Percentiles rank a stretch among this genome's conserved stretches.
Conservation (phyloP, 768 basidiomycete genomes). For the Pisolithus marmoratus region DNA sequence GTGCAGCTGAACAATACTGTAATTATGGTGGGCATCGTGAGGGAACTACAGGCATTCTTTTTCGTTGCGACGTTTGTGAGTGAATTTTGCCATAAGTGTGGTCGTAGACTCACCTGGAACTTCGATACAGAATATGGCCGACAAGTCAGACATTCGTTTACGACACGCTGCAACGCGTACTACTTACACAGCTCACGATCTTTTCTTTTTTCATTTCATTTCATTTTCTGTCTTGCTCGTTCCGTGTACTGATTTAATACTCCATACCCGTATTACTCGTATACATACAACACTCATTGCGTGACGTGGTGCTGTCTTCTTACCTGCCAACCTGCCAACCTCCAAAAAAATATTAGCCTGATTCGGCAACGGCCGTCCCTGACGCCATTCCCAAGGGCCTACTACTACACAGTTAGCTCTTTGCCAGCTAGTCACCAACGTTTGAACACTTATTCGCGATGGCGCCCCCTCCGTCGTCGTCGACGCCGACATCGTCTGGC, state of each 20-base stretch:
- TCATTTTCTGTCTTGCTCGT: conserved; percentile 12
- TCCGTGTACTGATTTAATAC: neutral
- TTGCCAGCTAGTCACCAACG: neutral
- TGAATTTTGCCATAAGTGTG: neutral
- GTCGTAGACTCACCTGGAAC: neutral
- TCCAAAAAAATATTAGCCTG: neutral
- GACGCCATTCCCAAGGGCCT: neutral
- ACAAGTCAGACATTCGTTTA: conserved; percentile 17
- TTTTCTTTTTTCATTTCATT: conserved; percentile 12
- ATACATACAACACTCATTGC: conserved; percentile 12
- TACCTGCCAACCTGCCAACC: neutral
- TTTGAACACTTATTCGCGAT: conserved; percentile 37
- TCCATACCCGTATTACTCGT: conserved; percentile 31
- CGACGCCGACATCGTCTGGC: conserved; percentile 39
- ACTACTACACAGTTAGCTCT: too few species aligned
- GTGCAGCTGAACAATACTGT: neutral
- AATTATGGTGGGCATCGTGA: conserved; percentile 3
- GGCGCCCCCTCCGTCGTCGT: conserved; percentile 64
- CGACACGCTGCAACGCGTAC: conserved; percentile 17
- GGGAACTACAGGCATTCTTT: conserved; percentile 8
- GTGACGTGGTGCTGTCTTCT: too few species aligned
- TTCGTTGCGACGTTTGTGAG: conserved; percentile 14
- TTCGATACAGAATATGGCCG: neutral
- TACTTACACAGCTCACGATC: conserved; percentile 26
- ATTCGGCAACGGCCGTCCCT: neutral